Base-by-base conservation (phyloP, 2,329 filamentous ascomycete genomes). In the Achaetomium macrosporum region DNA sequence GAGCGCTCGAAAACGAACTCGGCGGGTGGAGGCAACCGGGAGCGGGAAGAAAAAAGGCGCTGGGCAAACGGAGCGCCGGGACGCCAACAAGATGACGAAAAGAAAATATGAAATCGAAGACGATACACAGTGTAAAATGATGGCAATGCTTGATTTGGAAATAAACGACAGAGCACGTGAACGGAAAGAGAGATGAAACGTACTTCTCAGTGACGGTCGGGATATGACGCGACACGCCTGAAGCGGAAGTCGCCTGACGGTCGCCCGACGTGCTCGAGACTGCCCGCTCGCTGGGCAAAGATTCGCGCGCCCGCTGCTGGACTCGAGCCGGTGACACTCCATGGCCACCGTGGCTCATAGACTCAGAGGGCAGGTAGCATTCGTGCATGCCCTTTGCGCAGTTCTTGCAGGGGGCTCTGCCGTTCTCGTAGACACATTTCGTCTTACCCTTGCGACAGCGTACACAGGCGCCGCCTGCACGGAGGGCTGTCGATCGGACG, bases 361-460 rank as follows among this genome's bases (percentile, higher is more conserved):
- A 79, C 68, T 82, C 79, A 30, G 78, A 82, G 37, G 79, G 79
- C 17, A 83, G 69, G 65, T 82, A 83, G 69, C 79, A 83, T 52
- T 82, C 78, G 66, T 83, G 79, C 76, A 82, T 77, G 55, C 79
- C 79, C 67, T 83, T 83, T 44, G 78, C 77, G 68, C 79, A 83
- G 68, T 83, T 83, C 65, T 80, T 79, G 71, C 79, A 83, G 12
- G 79, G 79, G n/a, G 78, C 76, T 64, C 78, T 73, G 47, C 78
- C 79, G 61, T 80, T 82, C 57, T 82, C 79, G 69, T 83, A 83
- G 62, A 82, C 79, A 57, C 79, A 83, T 63, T 82, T 82, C 48
- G 79, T 83, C 68, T 83, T 83, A 69, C 79, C 79, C 65, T 82
- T 83, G 66, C 79, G 78, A 68, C 79, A 83, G 67, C 79, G 78